Evolutionary conservation across 164 flowering plant genomes (phyloP), one percentile per base, ranked within the genome.

Genomic region (Magnolia changhungtana): DNA sequence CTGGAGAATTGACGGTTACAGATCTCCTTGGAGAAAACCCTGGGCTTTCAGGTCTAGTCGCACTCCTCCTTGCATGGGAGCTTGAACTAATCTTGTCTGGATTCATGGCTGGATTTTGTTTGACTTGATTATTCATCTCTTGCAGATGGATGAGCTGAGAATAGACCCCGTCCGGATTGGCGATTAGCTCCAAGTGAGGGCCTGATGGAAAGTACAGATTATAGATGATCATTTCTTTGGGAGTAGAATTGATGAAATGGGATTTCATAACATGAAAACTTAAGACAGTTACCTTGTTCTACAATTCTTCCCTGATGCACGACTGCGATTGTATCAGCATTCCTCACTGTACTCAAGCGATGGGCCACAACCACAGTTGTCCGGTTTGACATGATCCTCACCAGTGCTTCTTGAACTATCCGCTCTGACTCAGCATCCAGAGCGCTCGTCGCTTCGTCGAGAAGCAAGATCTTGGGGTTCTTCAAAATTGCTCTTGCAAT

Each of bases 401-500:
- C 85, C 1, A 91, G 76, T 20, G 96, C 96, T 69, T 89, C 88
- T 75, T 91, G 92, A 8, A 90, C 92, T 16, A 85, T 67, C 0
- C 88, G 80, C 65, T 90, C 96, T 14, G 96, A 90, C 67, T 87
- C 88, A 0, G 89, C 82, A 80, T 90, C 93, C 29, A 90, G 72
- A 0, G 94, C 94, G 73, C 92, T 90, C n/a, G 94, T 90, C 18
- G 92, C 92, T 75, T 90, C 94, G 77, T 91, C 92, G 72, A 91
- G 95, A 16, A 91, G 91, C 19, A 89, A 86, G 64, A 89, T 89
- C 79, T 72, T 88, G 0, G 92, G 95, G 72, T 91, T 84, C 82
- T 91, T 91, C 63, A 91, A 11, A 37, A 91, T 89, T 31, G 91
- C 92, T 65, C 95, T 83, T 19, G 95, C 90, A 74, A 90, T 88